These are phyloP conservation scores for Ustanciosporium gigantosporum DNA, from an alignment of 1,284 basidiomycete species.

Conservation along the genomic window DNA sequence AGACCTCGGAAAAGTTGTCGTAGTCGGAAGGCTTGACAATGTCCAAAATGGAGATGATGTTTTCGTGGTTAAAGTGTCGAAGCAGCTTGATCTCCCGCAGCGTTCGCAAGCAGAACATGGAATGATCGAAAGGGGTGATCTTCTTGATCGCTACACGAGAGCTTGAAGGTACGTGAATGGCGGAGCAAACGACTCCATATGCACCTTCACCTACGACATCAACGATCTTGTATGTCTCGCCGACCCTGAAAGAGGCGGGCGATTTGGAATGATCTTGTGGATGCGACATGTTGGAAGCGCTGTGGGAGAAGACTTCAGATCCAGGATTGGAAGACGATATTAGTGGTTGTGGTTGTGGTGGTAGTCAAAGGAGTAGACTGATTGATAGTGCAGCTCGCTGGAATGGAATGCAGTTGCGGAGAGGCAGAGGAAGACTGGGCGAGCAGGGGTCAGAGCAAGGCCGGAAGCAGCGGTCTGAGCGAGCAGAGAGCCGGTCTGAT, in stretches of 20 bases:
- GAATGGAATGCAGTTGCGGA: too few relatives aligned
- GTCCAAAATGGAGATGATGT: slow-evolving; percentile 55
- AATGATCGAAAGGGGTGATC: slow-evolving; percentile 60
- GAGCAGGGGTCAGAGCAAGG: too few relatives aligned
- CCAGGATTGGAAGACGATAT: too few relatives aligned
- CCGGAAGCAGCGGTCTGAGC: too few relatives aligned
- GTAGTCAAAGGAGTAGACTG: too few relatives aligned
- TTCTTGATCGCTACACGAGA: slow-evolving; percentile 63
- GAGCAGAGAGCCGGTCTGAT: too few relatives aligned
- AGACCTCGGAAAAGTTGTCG: slow-evolving; percentile 93
- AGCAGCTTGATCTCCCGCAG: slow-evolving; percentile 60
- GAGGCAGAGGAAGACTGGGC: too few relatives aligned
- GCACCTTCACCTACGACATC: slow-evolving; percentile 64
- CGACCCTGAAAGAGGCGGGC: slow-evolving; percentile 38
- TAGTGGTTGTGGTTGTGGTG: too few relatives aligned
- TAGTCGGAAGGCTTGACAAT: slow-evolving; percentile 64
- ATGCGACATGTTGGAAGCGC: slow-evolving; percentile 16
- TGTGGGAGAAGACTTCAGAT: not conserved
- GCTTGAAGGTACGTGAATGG: slow-evolving; percentile 58
- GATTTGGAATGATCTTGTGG: slow-evolving; percentile 21
- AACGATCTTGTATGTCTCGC: slow-evolving; percentile 58
- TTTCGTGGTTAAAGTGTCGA: slow-evolving; percentile 59
- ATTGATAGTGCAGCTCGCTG: too few relatives aligned
- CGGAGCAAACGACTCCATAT: slow-evolving; percentile 63
- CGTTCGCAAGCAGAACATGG: slow-evolving; percentile 60